Evolutionary conservation across 148 eudicot species (phyloP).

Genomic region (Nepenthes mirabilis): DNA sequence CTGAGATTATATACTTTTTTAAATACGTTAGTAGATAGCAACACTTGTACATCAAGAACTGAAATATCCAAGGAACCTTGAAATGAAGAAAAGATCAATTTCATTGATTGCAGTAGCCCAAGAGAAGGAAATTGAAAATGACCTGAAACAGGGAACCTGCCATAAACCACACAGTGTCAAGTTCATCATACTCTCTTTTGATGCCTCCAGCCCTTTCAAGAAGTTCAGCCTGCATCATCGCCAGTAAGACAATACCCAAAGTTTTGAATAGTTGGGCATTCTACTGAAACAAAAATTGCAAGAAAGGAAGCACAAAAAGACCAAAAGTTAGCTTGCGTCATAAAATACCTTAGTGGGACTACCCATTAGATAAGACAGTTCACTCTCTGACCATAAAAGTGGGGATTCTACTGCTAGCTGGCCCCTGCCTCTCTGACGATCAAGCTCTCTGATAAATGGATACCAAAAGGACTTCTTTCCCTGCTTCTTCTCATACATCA

Average conservation of each 20-base stretch:
- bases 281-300: neutral
- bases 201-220: constrained; percentile 78
- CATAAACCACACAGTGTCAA: constrained; percentile 99
- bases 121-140: constrained; percentile 1
- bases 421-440: constrained; percentile 98
- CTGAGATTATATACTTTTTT: neutral
- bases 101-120: neutral
- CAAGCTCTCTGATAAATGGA: constrained; percentile 95
- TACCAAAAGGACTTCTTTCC: constrained; percentile 93
- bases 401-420: constrained; percentile 97
- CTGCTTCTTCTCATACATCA: constrained; percentile 99
- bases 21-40: no score
- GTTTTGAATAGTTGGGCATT: neutral
- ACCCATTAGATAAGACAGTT: constrained; percentile 73
- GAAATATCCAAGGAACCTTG: neutral
- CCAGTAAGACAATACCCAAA: constrained; percentile 4
- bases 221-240: constrained; percentile 57
- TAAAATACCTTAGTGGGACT: constrained; percentile 74
- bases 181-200: constrained; percentile 87
- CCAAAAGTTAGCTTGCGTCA: neutral
- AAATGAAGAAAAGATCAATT: neutral
- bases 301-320: constrained; percentile 1
- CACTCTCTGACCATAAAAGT: constrained; percentile 74
- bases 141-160: constrained; percentile 99
- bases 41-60: no score